Evolutionary conservation across 192 early-diverging fungal species (phyloP).

Genomic region (Phlyctochytrium planicorne): DNA sequence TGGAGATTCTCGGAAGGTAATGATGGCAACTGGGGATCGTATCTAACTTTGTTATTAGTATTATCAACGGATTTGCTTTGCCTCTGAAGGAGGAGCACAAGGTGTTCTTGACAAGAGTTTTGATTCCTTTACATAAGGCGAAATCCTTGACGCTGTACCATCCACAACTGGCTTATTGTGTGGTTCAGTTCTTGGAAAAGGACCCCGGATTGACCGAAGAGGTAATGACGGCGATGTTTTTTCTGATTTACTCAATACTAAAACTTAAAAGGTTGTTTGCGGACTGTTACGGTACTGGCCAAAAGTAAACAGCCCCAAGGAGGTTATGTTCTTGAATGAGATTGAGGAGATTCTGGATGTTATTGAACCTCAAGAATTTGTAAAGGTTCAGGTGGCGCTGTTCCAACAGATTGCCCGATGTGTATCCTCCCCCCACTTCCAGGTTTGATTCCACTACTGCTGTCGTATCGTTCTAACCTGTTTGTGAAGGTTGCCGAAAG

Average conservation of each 20-base stretch:
- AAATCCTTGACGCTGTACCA: conserved; percentile 93
- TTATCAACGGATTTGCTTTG: conserved; percentile 99
- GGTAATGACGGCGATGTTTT: conserved; percentile 69
- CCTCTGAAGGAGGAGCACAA: conserved; percentile 99
- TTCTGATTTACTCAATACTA: too few species aligned
- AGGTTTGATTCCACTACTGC: conserved; percentile 52
- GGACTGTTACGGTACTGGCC: conserved; percentile 96
- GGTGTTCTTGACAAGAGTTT: conserved; percentile 87
- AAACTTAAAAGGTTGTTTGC: conserved; percentile 74
- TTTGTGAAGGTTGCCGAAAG: conserved; percentile 86
- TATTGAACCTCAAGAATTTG: conserved; percentile 89
- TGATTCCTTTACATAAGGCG: conserved; percentile 96
- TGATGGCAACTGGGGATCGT: too few species aligned
- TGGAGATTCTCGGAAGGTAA: conserved; percentile 98
- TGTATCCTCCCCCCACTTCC: conserved; percentile 96
- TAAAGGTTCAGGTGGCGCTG: conserved; percentile 83
- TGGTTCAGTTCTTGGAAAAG: conserved; percentile 98
- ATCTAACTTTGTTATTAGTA: too few species aligned
- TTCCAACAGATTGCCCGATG: conserved; percentile 92
- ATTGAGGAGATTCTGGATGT: conserved; percentile 97
- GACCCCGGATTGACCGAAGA: conserved; percentile 89
- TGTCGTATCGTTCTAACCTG: not conserved
- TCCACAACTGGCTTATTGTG: conserved; percentile 96
- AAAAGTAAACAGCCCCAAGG: conserved; percentile 98
- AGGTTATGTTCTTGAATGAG: conserved; percentile 99